Percentiles rank a stretch among this genome's conserved stretches.
Conservation (phyloP, 2,329 filamentous ascomycete genomes). For the Phyllosticta paracitricarpa region DNA sequence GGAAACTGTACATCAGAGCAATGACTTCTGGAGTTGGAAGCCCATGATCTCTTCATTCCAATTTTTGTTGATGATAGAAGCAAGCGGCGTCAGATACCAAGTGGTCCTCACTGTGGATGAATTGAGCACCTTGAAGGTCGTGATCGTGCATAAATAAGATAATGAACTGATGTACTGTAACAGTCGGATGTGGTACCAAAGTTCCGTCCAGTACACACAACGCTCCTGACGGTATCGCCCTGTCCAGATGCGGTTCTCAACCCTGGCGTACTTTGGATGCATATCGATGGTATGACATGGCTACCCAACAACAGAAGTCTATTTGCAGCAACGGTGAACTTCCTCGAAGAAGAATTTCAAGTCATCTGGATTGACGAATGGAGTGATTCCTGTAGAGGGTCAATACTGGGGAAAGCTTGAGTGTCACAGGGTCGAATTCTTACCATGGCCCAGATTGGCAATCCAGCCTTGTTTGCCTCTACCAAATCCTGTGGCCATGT, state of each 20-base stretch:
- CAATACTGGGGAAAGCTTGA: not conserved
- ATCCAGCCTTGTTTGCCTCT: conserved; percentile 90
- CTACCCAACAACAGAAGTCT: not conserved
- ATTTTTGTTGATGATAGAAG: not conserved
- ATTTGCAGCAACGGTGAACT: conserved; percentile 48
- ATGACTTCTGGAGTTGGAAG: not conserved
- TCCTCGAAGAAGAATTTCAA: conserved; percentile 91
- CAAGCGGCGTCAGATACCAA: not conserved
- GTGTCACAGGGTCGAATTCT: conserved; percentile 17
- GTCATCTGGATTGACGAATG: conserved; percentile 86
- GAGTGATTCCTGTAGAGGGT: conserved; percentile 63
- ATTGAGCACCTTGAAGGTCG: not conserved
- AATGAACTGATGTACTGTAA: not conserved
- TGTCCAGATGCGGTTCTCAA: not conserved
- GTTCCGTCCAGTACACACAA: not conserved
- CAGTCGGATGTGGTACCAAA: not conserved
- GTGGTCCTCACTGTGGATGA: not conserved
- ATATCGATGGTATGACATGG: not conserved
- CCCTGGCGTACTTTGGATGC: not conserved
- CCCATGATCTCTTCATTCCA: not conserved
- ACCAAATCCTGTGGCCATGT: conserved; percentile 79
- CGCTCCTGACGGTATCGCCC: not conserved
- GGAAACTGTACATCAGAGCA: not conserved
- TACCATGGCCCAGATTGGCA: conserved; percentile 90
- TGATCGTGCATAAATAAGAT: not conserved